A percentile compares a stretch with the other conserved stretches of the same genome.
phyloP scores from a whole-genome alignment of 345 rosid genomes.

The Eucalyptus guilfoylei region DNA sequence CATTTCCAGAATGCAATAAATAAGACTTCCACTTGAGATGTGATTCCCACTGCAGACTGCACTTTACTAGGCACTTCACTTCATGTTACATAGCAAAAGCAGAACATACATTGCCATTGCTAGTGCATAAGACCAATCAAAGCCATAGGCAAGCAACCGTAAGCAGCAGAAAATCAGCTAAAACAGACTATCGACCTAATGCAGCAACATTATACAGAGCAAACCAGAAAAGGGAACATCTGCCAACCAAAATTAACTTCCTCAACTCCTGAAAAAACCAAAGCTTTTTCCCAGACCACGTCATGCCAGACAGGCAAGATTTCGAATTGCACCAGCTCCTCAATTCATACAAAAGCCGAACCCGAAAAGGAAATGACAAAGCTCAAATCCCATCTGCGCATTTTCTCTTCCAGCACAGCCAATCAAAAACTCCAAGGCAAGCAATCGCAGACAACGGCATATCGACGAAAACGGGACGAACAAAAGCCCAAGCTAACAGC shows the following conservation, averaged over 20 bases:
- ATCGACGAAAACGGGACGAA: neutral
- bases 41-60: neutral
- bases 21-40: neutral
- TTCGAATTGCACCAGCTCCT: neutral
- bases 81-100: neutral
- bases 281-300: neutral
- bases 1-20: neutral
- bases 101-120: neutral
- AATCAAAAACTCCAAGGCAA: neutral
- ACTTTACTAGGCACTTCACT: neutral
- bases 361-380: neutral
- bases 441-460: neutral
- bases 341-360: neutral
- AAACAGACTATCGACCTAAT: neutral
- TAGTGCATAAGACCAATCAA: neutral
- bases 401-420: neutral
- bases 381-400: neutral
- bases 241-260: neutral
- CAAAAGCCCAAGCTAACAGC: neutral
- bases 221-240: neutral
- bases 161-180: neutral
- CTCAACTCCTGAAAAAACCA: neutral
- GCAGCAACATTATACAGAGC: neutral
- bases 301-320: neutral
- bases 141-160: neutral